Base-by-base conservation (phyloP, 768 basidiomycete genomes). In the Cystofilobasidium ferigula region DNA sequence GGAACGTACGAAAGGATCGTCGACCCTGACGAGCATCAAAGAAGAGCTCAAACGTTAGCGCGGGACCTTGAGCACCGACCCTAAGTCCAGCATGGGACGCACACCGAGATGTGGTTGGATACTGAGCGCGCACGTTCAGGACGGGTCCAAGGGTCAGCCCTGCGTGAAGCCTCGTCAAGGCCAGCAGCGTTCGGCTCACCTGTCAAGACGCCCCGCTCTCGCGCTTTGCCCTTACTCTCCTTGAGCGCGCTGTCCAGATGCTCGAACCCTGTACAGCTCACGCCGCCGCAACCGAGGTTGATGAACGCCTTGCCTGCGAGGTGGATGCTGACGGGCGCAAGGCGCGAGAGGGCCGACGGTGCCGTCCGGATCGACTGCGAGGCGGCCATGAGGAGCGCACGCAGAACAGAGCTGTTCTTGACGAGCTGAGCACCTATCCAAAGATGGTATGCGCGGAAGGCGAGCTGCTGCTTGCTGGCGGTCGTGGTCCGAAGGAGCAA, bases 81-180 rank as follows among this genome's bases (percentile, higher is more conserved):
- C n/a, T 22, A 24, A 20, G 40, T 42, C 40, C 10, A 20, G 40
- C 10, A 20, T 20, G 40, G 20, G 28, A 38, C 57, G 18, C 26
- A 59, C 57, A 59, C 57, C n/a, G 57, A 59, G 22, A 59, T 59
- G 40, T 59, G 57, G 40, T 59, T 59, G 18, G 57, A 59, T 12
- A 59, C 57, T 59, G 35, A 32, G 40, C 18, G 40, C 57, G 57
- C 20, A 38, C 32, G 57, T 35, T 13, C 18, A 35, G 34, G 34
- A 13, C 16, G 26, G 24, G 28, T 28, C n/a, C n/a, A n/a, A n/a
- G n/a, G n/a, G n/a, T n/a, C n/a, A n/a, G n/a, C n/a, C n/a, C n/a
- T n/a, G n/a, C n/a, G n/a, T n/a, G n/a, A n/a, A n/a, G n/a, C n/a
- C n/a, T n/a, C 10, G 40, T 42, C 40, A 42, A 42, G 40, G 40